A percentile compares a stretch with the other conserved stretches of the same genome.
phyloP scores from a whole-genome alignment of 306 rosid species.

The Luffa acutangula region DNA sequence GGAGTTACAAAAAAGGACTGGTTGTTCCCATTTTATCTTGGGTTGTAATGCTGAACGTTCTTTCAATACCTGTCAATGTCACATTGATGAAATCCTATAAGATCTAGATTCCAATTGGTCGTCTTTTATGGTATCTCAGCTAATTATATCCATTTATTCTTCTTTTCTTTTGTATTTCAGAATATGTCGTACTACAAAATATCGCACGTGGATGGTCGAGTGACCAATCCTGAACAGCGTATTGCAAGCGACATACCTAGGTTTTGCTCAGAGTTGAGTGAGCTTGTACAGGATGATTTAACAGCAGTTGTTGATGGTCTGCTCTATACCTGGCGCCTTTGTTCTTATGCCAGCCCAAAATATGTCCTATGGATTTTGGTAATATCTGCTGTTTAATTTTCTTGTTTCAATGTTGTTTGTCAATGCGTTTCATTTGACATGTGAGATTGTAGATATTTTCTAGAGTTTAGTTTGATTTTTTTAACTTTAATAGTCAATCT shows the following conservation, averaged over 20 bases:
- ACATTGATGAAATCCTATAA: background rate
- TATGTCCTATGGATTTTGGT: constrained; percentile 97
- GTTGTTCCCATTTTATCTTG: background rate
- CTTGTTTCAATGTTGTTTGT: background rate
- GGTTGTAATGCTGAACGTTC: background rate
- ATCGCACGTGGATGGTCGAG: constrained; percentile 95
- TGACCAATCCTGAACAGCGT: constrained; percentile 91
- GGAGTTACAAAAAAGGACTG: background rate
- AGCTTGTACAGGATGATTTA: constrained; percentile 92
- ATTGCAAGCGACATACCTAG: constrained; percentile 91
- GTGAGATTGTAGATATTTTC: constrained; percentile 11
- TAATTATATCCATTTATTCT: background rate
- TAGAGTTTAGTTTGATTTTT: background rate
- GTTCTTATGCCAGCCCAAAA: constrained; percentile 99
- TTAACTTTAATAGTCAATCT: background rate
- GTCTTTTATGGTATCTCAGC: background rate
- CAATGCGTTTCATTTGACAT: background rate
- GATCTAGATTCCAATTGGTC: background rate
- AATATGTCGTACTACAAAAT: constrained; percentile 92
- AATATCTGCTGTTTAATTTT: constrained; percentile 19
- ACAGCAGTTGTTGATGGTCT: constrained; percentile 86
- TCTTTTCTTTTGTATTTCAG: constrained; percentile 43
- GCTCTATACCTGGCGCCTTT: constrained; percentile 87
- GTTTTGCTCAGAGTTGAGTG: constrained; percentile 97
- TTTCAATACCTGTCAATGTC: background rate